phyloP scores from a whole-genome alignment of 2,329 filamentous ascomycete genomes.

The Penicillium paneum region DNA sequence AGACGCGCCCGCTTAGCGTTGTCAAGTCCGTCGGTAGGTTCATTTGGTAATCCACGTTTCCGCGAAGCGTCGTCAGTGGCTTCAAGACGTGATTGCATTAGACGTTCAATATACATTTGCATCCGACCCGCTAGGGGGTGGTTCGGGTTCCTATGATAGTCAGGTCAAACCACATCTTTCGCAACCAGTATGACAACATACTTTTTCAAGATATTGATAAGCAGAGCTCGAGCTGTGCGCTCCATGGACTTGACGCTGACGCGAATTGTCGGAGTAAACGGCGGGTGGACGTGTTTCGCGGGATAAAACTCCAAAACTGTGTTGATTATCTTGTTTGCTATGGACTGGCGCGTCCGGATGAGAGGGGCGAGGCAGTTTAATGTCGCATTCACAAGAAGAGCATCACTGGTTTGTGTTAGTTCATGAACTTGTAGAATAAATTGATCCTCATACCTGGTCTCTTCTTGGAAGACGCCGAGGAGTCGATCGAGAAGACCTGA shows the following conservation, averaged over 20 bases:
- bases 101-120: conserved; percentile 79
- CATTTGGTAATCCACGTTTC: conserved; percentile 70
- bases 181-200: conserved; percentile 39
- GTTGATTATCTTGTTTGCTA: conserved; percentile 80
- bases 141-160: conserved; percentile 65
- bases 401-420: conserved; percentile 60
- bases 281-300: conserved; percentile 70
- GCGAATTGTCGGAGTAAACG: conserved; percentile 73
- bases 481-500: conserved; percentile 87
- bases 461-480: conserved; percentile 79
- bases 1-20: conserved; percentile 76
- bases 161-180: conserved; percentile 20
- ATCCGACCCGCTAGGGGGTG: conserved; percentile 73
- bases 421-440: not conserved
- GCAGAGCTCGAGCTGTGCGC: conserved; percentile 79
- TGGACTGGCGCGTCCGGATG: conserved; percentile 74
- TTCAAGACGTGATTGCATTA: conserved; percentile 74
- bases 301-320: conserved; percentile 90
- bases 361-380: conserved; percentile 82
- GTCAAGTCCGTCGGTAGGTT: conserved; percentile 70
- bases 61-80: conserved; percentile 71
- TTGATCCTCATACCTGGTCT: conserved; percentile 61
- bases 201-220: conserved; percentile 80
- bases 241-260: conserved; percentile 92
- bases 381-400: conserved; percentile 83